A percentile compares a stretch with the other conserved stretches of the same genome.
Evolutionary conservation across 2,329 filamentous ascomycete species (phyloP).

Genomic region (Colletotrichum cuscutae): DNA sequence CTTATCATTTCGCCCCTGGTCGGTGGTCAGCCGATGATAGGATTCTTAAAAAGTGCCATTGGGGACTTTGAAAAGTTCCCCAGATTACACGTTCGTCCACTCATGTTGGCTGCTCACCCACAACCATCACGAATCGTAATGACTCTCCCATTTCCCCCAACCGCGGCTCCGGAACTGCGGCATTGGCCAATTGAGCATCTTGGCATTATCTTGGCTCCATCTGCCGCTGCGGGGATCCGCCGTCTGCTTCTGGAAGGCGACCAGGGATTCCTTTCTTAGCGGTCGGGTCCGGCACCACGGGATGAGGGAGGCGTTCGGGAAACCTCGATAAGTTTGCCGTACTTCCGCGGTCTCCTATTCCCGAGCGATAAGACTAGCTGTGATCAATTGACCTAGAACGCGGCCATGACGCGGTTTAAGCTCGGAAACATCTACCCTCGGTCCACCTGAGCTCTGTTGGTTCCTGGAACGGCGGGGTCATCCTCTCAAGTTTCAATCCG

Average conservation of each 20-base stretch:
- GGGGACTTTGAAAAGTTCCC: background rate
- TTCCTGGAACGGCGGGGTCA: background rate
- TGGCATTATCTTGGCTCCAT: constrained; percentile 25
- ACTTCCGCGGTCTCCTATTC: background rate
- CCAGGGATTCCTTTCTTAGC: constrained; percentile 8
- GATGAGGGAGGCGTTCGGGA: background rate
- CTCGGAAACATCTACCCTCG: background rate
- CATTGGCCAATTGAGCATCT: constrained; percentile 25
- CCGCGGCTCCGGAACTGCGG: background rate
- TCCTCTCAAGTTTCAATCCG: background rate
- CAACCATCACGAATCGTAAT: background rate
- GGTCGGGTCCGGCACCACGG: constrained; percentile 8
- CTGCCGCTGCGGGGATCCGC: constrained; percentile 13
- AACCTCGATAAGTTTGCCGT: constrained; percentile 6
- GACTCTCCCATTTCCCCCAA: background rate
- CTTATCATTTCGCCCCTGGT: background rate
- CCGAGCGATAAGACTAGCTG: background rate
- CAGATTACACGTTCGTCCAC: background rate
- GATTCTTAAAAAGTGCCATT: background rate
- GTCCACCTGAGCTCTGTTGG: background rate
- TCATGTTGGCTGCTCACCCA: background rate
- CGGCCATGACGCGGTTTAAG: background rate
- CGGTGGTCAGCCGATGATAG: background rate
- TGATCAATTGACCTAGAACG: background rate
- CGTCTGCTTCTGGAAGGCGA: constrained; percentile 3